These are phyloP conservation scores for Cutaneotrichosporon mucoides DNA, from an alignment of 1,284 basidiomycete genomes.

Conservation along the genomic window DNA sequence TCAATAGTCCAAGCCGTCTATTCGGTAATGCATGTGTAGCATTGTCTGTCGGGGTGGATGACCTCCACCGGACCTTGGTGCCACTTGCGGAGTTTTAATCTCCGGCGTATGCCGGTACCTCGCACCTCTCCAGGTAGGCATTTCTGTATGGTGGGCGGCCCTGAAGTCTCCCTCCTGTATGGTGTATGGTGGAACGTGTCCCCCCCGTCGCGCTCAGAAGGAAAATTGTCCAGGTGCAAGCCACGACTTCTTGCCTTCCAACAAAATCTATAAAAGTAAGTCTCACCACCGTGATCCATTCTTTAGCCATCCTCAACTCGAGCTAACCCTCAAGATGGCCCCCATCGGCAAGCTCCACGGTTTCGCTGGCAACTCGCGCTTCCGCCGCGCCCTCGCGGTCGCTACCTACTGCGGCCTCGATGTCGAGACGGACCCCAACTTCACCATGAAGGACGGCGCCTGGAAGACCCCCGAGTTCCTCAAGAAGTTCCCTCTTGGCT, in stretches of 20 bases:
- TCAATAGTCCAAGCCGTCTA: too few relatives aligned
- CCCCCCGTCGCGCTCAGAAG: neutral
- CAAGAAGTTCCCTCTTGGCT: constrained; percentile 74
- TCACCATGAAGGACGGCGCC: constrained; percentile 51
- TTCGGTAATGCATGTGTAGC: too few relatives aligned
- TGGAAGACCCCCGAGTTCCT: constrained; percentile 73
- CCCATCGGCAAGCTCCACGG: constrained; percentile 37
- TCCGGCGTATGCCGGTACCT: too few relatives aligned
- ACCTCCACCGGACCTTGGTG: constrained; percentile 1
- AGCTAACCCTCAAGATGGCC: constrained; percentile 27
- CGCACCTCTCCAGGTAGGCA: too few relatives aligned
- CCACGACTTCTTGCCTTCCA: neutral
- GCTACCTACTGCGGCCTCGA: constrained; percentile 69
- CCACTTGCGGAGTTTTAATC: neutral
- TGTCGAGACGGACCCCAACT: constrained; percentile 62
- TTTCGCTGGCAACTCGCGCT: constrained; percentile 45
- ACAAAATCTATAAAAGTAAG: constrained; percentile 16
- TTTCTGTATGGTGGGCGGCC: too few relatives aligned
- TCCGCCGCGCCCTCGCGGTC: constrained; percentile 62
- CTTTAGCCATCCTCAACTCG: neutral
- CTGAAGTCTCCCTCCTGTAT: too few relatives aligned
- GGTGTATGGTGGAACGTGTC: too few relatives aligned
- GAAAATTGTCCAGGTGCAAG: neutral
- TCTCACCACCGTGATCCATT: neutral
- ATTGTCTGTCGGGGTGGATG: neutral